Evolutionary conservation across 805 yeast species (phyloP), one percentile per base, ranked within the genome.

Genomic region (Jamesozyma hellenica): DNA sequence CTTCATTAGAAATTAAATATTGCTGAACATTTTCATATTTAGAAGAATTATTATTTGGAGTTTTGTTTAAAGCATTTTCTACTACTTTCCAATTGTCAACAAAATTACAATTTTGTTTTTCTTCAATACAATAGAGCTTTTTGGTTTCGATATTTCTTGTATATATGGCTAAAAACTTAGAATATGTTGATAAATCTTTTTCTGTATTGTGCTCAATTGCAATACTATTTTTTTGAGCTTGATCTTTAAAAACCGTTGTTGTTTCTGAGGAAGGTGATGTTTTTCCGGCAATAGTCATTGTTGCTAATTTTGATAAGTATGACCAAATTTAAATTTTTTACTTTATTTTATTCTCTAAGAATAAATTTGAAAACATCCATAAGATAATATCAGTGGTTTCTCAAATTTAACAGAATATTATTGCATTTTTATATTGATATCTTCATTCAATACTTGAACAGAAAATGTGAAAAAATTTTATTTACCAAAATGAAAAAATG

Each of bases 151-250:
- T 26, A 29, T 50, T 39, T 46, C 66, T 56, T 6, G 69, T 56
- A 50, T 65, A 67, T 11, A 67, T 46, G 9, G 65, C 64, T 23
- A 65, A 42, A 35, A 67, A 51, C 45, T 64, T 66, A 46, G 66
- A 60, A 38, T 53, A 67, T 1, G 69, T 64, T 2, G 71, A 67
- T 18, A 48, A 25, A 36, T 59, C 46, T 2, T 26, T 52, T 14
- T 42, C 40, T 6, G 32, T 26, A 15, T 45, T 43, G 39, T 55
- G 57, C 1, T 48, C 42, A 26, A 54, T 49, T 13, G 39, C 42
- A 28, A 40, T 42, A n/a, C 53, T 56, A 14, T 36, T 38, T n/a
- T 26, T 19, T 6, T 38, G 5, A 25, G 36, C 8, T 18, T 32
- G 35, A 27, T 32, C 36, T 13, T 32, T 34, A 19, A 40, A 35